Evolutionary conservation across 164 flowering plant genomes (phyloP).

Genomic region (Liquidambar formosana): DNA sequence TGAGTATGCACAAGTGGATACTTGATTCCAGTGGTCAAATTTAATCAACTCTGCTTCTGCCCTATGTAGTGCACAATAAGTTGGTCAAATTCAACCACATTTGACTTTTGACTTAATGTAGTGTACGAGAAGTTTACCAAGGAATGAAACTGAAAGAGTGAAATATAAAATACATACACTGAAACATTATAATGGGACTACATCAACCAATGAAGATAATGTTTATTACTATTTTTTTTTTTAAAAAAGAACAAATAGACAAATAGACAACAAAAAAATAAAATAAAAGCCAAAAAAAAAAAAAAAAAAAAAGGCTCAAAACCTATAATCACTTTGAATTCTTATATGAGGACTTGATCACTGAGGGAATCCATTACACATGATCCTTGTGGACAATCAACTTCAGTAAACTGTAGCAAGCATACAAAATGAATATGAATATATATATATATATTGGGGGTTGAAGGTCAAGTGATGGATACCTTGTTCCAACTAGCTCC

Average conservation of each 20-base stretch:
- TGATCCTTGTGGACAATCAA: neutral
- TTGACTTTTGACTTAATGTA: neutral
- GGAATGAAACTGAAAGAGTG: too few relatives aligned
- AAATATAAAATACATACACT: neutral
- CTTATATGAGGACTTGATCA: neutral
- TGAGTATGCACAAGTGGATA: neutral
- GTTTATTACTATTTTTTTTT: too few relatives aligned
- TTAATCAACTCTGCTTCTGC: neutral
- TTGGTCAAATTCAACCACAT: neutral
- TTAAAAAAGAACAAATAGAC: too few relatives aligned
- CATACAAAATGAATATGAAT: neutral
- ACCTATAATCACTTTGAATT: too few relatives aligned
- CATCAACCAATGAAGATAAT: too few relatives aligned
- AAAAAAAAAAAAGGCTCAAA: too few relatives aligned
- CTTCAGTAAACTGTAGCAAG: neutral
- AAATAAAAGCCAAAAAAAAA: neutral
- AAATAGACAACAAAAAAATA: neutral
- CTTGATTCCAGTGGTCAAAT: neutral
- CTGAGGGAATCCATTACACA: neutral
- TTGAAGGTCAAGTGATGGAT: constrained; percentile 6
- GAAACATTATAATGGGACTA: neutral
- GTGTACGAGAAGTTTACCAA: neutral
- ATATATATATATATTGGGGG: too few relatives aligned
- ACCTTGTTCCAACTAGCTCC: constrained; percentile 77
- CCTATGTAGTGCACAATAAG: neutral